Base-by-base conservation (phyloP, 768 basidiomycete species). In the Boletus sp. region DNA sequence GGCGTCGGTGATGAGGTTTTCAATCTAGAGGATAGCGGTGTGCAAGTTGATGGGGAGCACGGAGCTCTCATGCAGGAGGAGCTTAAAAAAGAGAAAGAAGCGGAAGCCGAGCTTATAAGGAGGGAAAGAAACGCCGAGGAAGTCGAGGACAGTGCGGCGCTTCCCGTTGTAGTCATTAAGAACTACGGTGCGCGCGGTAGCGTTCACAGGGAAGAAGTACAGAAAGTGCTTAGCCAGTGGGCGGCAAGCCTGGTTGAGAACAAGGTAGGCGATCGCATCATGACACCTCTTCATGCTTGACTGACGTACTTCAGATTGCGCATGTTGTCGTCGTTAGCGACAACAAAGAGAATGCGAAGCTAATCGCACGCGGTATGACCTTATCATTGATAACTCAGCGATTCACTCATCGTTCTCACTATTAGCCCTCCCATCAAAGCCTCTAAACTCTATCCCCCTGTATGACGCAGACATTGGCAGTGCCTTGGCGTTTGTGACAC, bases 311-410 rank as follows among this genome's bases (percentile, higher is more conserved):
- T 23, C 56, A 93, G 90, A 76, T 92, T 53, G 96, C 96, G 0
- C 95, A 98, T 70, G 93, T 97, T 43, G 76, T 99, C 45, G 83
- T 98, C 33, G 74, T 94, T 41, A 91, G 91, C 61, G 92, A 98
- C 66, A 93, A 93, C 60, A 82, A 89, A 27, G 93, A 93, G 62
- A 88, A 95, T 53, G 77, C 84, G 1, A 97, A 93, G 66, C 77
- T 81, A n/a, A 74, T 98, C 7, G 84, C 91, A 0, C 88, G 87
- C 77, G 87, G 92, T 88, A 62, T 17, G 58, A 42, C 30, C 10
- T 21, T 37, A 33, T 25, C 21, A n/a, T 10, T 3, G 23, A 23
- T 33, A 3, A 19, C 5, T n/a, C n/a, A 47, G 40, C 14, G 21
- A 23, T 9, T 53, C 14, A 37, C 37, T 39, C 13, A 30, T 44